These are phyloP conservation scores for Eimeria falciformis DNA, from an alignment of 169 alveolate genomes.

Conservation along the genomic window DNA sequence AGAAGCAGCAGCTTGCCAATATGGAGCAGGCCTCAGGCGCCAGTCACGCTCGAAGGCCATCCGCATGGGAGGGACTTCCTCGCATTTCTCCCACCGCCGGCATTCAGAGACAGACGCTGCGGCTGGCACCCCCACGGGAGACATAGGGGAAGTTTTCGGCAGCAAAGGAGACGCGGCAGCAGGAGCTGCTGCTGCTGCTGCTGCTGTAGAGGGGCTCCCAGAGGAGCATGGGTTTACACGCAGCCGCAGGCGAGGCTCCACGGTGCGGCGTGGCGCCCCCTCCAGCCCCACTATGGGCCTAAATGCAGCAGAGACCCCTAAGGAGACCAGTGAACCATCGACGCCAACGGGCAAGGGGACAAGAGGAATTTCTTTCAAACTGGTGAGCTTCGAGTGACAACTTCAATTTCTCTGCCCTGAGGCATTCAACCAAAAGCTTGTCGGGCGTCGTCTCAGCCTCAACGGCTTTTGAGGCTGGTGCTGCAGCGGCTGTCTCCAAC, in stretches of 20 bases:
- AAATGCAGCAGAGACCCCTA: neutral
- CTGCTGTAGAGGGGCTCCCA: neutral
- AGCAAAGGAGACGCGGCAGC: slow-evolving; percentile 19
- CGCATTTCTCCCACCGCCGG: neutral
- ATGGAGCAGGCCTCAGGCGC: neutral
- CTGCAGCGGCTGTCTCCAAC: too few relatives aligned
- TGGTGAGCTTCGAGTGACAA: too few relatives aligned
- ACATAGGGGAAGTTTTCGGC: neutral
- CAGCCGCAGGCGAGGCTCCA: neutral
- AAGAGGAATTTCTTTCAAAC: too few relatives aligned
- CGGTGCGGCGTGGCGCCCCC: neutral
- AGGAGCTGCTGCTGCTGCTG: slow-evolving; percentile 7
- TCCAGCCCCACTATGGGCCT: neutral
- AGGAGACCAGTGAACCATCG: too few relatives aligned
- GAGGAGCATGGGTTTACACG: neutral
- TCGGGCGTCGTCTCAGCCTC: too few relatives aligned
- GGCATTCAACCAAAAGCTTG: too few relatives aligned
- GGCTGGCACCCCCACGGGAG: neutral
- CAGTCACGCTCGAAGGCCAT: slow-evolving; percentile 9
- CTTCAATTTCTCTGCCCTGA: too few relatives aligned
- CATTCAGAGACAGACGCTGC: neutral
- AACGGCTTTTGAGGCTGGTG: too few relatives aligned
- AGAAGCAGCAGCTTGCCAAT: neutral
- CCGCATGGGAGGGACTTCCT: neutral
- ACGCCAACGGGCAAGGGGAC: too few relatives aligned